Percentiles rank a stretch among this genome's conserved stretches.
These are phyloP conservation scores for Wickerhamiella domercqiae DNA, from an alignment of 805 yeast species.

Conservation along the genomic window DNA sequence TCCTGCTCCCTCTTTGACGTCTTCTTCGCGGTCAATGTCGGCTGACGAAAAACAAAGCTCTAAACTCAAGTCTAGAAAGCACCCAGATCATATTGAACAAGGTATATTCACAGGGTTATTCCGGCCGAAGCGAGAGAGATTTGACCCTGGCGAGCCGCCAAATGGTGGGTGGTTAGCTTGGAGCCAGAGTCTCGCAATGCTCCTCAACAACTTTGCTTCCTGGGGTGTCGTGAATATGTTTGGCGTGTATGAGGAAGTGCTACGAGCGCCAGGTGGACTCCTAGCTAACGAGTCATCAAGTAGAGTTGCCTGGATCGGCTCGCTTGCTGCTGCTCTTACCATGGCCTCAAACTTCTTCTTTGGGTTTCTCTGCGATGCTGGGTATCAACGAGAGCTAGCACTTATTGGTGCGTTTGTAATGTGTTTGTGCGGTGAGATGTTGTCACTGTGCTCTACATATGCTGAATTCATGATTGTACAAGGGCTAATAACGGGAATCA, in stretches of 20 bases:
- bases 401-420: slow-evolving; percentile 17
- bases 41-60: no score
- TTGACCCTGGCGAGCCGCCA: no score
- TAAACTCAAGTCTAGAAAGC: no score
- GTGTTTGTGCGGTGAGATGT: slow-evolving; percentile 22
- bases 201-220: slow-evolving; percentile 12
- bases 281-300: slow-evolving; percentile 20
- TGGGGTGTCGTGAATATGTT: slow-evolving; percentile 19
- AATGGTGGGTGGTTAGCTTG: slow-evolving; percentile 16
- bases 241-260: slow-evolving; percentile 21
- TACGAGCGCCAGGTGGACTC: slow-evolving; percentile 16
- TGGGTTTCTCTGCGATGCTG: slow-evolving; percentile 22
- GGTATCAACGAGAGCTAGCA: slow-evolving; percentile 14
- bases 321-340: slow-evolving; percentile 21
- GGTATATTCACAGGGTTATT: no score
- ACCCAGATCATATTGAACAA: no score
- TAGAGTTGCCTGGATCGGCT: slow-evolving; percentile 24
- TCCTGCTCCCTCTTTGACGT: no score
- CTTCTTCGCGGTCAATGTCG: no score
- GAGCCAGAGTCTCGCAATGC: slow-evolving; percentile 15
- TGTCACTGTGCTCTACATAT: slow-evolving; percentile 25
- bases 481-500: slow-evolving; percentile 35
- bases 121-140: no score
- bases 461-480: slow-evolving; percentile 39
- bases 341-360: slow-evolving; percentile 17